Evolutionary conservation across 768 basidiomycete species (phyloP).

Genomic region (Mrakia gelida): DNA sequence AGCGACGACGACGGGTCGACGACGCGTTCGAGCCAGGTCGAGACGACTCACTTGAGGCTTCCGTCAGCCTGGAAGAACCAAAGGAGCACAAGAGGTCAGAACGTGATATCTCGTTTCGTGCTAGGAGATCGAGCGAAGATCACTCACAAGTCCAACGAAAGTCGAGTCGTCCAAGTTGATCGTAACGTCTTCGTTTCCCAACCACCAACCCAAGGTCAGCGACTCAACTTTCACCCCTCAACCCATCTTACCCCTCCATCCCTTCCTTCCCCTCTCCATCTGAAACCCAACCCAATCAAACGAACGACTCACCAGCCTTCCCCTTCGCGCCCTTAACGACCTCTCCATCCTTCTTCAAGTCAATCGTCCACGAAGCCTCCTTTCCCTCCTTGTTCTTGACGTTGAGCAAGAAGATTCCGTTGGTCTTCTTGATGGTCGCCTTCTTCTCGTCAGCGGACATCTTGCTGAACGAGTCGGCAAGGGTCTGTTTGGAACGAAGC

Average conservation of each 20-base stretch:
- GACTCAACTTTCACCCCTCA: background rate
- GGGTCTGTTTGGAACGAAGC: constrained; percentile 13
- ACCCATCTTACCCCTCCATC: too few species aligned
- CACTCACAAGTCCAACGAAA: constrained; percentile 28
- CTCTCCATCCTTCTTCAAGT: constrained; percentile 34
- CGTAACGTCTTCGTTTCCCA: constrained; percentile 13
- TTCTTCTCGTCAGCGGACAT: constrained; percentile 29
- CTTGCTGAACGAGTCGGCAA: constrained; percentile 28
- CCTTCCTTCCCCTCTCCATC: too few species aligned
- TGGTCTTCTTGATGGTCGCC: constrained; percentile 32
- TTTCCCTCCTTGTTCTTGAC: constrained; percentile 25
- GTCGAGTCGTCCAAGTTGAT: constrained; percentile 30
- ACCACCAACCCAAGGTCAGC: background rate
- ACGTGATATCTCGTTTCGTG: background rate
- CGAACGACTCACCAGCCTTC: constrained; percentile 27
- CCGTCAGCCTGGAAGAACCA: constrained; percentile 20
- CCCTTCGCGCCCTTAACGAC: constrained; percentile 32
- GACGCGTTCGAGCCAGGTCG: background rate
- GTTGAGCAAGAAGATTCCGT: constrained; percentile 32
- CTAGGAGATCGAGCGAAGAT: background rate
- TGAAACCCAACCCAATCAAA: too few species aligned
- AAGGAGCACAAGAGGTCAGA: too few species aligned
- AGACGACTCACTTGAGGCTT: constrained; percentile 22
- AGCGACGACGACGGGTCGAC: background rate
- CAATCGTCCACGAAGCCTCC: constrained; percentile 31